Percentiles rank a stretch among this genome's conserved stretches.
Conservation (phyloP, 768 basidiomycete species). For the Lactarius sanguifluus region DNA sequence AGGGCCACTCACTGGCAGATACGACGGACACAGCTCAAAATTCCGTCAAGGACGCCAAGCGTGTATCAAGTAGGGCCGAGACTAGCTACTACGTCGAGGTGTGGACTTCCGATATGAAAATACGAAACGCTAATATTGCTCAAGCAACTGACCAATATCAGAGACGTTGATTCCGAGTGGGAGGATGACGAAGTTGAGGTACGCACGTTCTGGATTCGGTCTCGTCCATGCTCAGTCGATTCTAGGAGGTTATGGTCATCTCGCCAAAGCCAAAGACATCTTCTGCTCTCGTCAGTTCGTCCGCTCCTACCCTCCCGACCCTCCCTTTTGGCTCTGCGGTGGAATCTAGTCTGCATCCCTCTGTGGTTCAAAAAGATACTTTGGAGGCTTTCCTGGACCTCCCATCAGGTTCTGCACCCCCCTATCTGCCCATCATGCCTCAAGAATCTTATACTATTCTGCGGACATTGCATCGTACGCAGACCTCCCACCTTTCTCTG, state of each 20-base stretch:
- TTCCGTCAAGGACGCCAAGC: constrained; percentile 11
- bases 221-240: constrained; percentile 2
- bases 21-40: constrained; percentile 10
- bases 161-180: constrained; percentile 30
- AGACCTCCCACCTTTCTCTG: constrained; percentile 23
- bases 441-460: constrained; percentile 27
- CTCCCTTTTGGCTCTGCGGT: constrained; percentile 11
- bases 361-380: not conserved
- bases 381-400: not conserved
- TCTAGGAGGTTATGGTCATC: constrained; percentile 31
- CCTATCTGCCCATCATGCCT: not conserved
- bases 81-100: constrained; percentile 31
- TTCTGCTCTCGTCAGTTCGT: constrained; percentile 2
- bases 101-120: not conserved
- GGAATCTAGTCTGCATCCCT: not conserved
- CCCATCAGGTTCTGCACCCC: not conserved
- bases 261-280: constrained; percentile 22
- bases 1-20: not conserved
- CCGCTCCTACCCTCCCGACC: constrained; percentile 11
- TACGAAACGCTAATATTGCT: constrained; percentile 1
- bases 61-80: constrained; percentile 22
- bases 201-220: not conserved
- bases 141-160: constrained; percentile 28
- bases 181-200: constrained; percentile 31
- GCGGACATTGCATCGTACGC: constrained; percentile 25